These are phyloP conservation scores for Amphibolis antarctica DNA, from an alignment of 106 monocot genomes.

Conservation along the genomic window DNA sequence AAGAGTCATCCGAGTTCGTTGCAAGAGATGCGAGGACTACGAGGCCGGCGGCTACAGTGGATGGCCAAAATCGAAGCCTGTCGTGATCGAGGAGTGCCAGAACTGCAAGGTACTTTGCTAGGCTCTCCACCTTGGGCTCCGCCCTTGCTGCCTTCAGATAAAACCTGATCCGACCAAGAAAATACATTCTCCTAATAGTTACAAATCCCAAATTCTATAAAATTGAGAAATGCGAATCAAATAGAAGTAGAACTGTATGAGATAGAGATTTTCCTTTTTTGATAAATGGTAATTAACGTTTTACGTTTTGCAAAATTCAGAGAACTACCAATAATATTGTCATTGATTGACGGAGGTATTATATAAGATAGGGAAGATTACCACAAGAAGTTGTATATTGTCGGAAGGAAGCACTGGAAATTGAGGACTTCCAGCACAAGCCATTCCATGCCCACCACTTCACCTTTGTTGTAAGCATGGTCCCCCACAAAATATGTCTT, in stretches of 20 bases:
- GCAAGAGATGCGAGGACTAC: conserved; percentile 84
- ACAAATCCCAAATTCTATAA: neutral
- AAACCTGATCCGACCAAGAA: conserved; percentile 38
- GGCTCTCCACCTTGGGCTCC: conserved; percentile 34
- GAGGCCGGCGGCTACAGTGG: conserved; percentile 82
- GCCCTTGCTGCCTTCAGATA: conserved; percentile 84
- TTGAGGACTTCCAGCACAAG: conserved; percentile 66
- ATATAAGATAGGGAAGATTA: conserved; percentile 6
- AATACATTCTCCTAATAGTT: neutral
- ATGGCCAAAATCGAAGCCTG: conserved; percentile 78
- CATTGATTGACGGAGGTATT: too few species aligned
- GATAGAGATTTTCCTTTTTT: too few species aligned
- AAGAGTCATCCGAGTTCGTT: conserved; percentile 37
- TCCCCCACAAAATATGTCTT: conserved; percentile 45
- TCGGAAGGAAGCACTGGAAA: conserved; percentile 70
- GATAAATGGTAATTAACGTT: too few species aligned
- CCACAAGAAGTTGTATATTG: conserved; percentile 81
- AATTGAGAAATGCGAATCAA: neutral
- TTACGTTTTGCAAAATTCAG: too few species aligned
- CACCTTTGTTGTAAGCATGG: conserved; percentile 42
- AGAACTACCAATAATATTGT: too few species aligned
- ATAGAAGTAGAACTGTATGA: too few species aligned
- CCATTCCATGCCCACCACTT: conserved; percentile 99
- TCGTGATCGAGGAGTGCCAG: conserved; percentile 62
- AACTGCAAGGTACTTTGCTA: conserved; percentile 59